Evolutionary conservation across 2,329 filamentous ascomycete species (phyloP), one percentile per base, ranked within the genome.

Genomic region (Colletotrichum sp.): DNA sequence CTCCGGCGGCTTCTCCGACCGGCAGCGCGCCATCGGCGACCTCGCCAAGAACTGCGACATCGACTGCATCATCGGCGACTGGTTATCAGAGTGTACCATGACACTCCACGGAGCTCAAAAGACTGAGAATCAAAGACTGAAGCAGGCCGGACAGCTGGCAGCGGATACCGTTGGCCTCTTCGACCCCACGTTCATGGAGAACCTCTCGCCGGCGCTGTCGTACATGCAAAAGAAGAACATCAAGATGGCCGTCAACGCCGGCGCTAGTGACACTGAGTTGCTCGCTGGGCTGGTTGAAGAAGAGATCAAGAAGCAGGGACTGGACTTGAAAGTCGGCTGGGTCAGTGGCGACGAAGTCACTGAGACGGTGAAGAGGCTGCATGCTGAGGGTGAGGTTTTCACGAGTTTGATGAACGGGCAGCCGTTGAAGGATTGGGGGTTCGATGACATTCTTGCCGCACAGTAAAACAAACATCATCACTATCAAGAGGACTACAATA

Each of bases 171-270:
- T 78, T 4, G 78, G 77, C 32, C 73, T 80, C 66, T 83, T 81
- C 67, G 82, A 79, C 48, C 77, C 78, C n/a, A 81, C 79, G 65
- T 84, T 83, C 71, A 78, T 84, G 80, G 81, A 82, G 66, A 79
- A 77, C 61, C 79, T 84, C 32, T 75, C 77, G 66, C 82, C 82
- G 10, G 81, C 83, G 30, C 76, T 84, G 18, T 71, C 74, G 16
- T 71, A 81, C 68, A 74, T 83, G 16, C 74, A 76, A 34, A 59
- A 78, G 32, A 79, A 79, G 5, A 83, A 84, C 21, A 82, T 85
- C 36, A 82, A 82, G 38, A 80, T 87, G 1, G 81, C 84, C 1
- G 83, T 86, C 2, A 86, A 86, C 62, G 85, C 84, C 1, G 85
- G 85, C 0, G 82, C 85, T 0, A 78, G 83, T 43, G 85, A 86